phyloP scores from a whole-genome alignment of 1,284 basidiomycete species.

The Austroboletus niveus region DNA sequence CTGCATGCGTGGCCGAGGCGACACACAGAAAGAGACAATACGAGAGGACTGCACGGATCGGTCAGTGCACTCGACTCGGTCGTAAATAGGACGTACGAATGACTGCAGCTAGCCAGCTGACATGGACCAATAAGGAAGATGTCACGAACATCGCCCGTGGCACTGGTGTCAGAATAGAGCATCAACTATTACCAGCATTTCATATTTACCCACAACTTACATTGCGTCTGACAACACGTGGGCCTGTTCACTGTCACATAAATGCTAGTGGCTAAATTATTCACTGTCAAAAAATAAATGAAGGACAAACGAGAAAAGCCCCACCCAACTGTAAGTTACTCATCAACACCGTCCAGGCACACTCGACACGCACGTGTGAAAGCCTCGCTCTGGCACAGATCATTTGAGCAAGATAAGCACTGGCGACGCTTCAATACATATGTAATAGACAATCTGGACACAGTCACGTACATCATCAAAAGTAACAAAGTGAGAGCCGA shows the following conservation, averaged over 20 bases:
- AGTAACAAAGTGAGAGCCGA: conserved; percentile 45
- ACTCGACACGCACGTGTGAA: conserved; percentile 50
- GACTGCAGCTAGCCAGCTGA: conserved; percentile 54
- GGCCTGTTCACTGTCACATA: conserved; percentile 42
- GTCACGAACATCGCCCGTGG: conserved; percentile 53
- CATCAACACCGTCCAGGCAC: conserved; percentile 50
- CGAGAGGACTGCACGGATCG: conserved; percentile 41
- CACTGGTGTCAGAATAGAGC: conserved; percentile 25
- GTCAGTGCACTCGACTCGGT: conserved; percentile 4
- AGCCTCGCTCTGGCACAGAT: conserved; percentile 36
- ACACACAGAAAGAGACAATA: conserved; percentile 56
- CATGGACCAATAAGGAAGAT: conserved; percentile 47
- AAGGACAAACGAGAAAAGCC: conserved; percentile 7
- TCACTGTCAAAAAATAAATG: neutral
- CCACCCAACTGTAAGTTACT: conserved; percentile 50
- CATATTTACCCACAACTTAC: conserved; percentile 30
- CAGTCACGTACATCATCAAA: conserved; percentile 43
- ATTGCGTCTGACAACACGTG: conserved; percentile 35
- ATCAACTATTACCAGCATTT: neutral
- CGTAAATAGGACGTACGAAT: conserved; percentile 41
- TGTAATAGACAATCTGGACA: neutral
- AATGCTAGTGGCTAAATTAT: conserved; percentile 44
- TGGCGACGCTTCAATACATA: conserved; percentile 1
- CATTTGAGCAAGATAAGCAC: conserved; percentile 37
- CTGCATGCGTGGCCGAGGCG: conserved; percentile 43